Conservation (phyloP, 164 flowering plant genomes). For the Chimonanthus praecox region DNA sequence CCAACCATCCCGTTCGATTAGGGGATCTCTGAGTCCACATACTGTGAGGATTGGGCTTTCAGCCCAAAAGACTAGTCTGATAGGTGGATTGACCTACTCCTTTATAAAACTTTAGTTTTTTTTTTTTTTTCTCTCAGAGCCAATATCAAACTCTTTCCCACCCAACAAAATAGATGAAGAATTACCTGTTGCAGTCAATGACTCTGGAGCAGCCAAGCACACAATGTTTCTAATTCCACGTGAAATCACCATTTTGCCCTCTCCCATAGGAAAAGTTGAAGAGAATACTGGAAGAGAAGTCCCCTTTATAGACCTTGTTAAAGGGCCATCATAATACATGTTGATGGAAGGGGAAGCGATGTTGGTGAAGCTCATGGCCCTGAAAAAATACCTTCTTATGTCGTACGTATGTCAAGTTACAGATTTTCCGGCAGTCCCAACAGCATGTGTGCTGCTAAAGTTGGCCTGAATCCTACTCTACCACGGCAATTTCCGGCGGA, state of each 20-base stretch:
- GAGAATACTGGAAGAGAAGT: slow-evolving; percentile 6
- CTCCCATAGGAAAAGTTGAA: slow-evolving; percentile 2
- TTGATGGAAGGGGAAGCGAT: slow-evolving; percentile 19
- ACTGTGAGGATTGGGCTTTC: too few relatives aligned
- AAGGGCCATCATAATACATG: slow-evolving; percentile 7
- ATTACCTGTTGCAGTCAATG: slow-evolving; percentile 7
- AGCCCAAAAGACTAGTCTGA: too few relatives aligned
- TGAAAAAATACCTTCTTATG: background rate
- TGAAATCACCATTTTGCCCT: slow-evolving; percentile 8
- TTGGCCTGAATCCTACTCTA: background rate
- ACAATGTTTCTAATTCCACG: slow-evolving; percentile 6
- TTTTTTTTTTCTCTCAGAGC: too few relatives aligned
- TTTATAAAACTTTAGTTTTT: too few relatives aligned
- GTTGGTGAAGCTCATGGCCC: slow-evolving; percentile 2
- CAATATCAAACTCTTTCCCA: too few relatives aligned
- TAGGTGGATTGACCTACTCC: too few relatives aligned
- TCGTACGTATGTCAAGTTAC: background rate
- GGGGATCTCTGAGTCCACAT: too few relatives aligned
- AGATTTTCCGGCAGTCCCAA: background rate
- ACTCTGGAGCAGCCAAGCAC: slow-evolving; percentile 26
- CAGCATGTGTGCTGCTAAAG: background rate
- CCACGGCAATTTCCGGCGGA: background rate
- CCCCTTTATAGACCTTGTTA: slow-evolving; percentile 7
- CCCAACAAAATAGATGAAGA: background rate
- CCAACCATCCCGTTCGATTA: too few relatives aligned